Base-by-base conservation (phyloP, 2,329 filamentous ascomycete genomes). In the Colletotrichum lini region DNA sequence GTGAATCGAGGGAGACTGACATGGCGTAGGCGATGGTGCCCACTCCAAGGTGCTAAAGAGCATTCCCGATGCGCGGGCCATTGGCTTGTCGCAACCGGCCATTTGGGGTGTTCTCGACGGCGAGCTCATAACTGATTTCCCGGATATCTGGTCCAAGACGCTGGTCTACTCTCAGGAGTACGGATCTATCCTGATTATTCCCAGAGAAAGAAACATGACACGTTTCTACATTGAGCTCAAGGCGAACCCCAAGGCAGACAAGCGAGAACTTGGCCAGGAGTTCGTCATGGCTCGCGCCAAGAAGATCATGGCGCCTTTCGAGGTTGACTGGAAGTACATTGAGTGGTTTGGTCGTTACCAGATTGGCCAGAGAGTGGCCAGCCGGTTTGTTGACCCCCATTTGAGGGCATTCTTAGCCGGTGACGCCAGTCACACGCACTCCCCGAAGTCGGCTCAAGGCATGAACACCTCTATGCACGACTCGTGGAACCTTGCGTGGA, bases 321-420 rank as follows among this genome's bases (percentile, higher is more conserved):
- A 80, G 63, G 81, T 91, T 53, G 82, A 86, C 58, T 91, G 89
- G 89, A 86, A 85, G 74, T 87, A 87, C 63, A 84, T 90, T 61
- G 83, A 91, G 80, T 94, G 92, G 91, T 94, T 93, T 82, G 92
- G 91, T 56, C 89, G 90, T 53, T 94, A 93, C 78, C 87, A 90
- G 74, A 91, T 93, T 68, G 90, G 91, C 13, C 91, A 93, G 82
- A 88, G 93, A 21, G 87, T 94, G 26, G 93, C 92, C 2, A 89
- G 89, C 74, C 86, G 88, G 57, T 95, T 94, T 81, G 88, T 89
- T 74, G 89, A 92, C 76, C 84, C 88, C 57, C 82, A 90, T 71
- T 79, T 83, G 50, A 86, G 89, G 18, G 87, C 92, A n/a, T 94
- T 94, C 78, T 83, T 94, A 49, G 89, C 90, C 15, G 91, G 91